phyloP scores from a whole-genome alignment of 2,329 filamentous ascomycete species.

The Ophiostoma piceae region DNA sequence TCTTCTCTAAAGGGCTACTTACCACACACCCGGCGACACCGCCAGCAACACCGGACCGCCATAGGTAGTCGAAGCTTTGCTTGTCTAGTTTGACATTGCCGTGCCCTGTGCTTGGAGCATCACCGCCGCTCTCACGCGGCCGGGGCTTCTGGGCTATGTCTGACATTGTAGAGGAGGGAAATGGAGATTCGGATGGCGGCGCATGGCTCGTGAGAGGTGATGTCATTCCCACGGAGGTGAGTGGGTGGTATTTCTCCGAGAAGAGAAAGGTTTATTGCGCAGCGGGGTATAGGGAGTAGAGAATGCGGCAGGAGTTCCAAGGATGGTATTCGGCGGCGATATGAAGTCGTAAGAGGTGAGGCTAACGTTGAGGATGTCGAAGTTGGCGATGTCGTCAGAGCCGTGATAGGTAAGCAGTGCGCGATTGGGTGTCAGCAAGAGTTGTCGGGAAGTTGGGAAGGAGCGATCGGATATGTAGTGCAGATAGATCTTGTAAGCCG shows the following conservation, averaged over 20 bases:
- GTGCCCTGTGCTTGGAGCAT: slow-evolving; percentile 36
- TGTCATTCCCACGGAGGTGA: slow-evolving; percentile 46
- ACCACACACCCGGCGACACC: slow-evolving; percentile 89
- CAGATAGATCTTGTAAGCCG: not conserved
- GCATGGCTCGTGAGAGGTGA: slow-evolving; percentile 53
- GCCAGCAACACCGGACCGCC: slow-evolving; percentile 78
- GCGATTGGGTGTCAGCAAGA: not conserved
- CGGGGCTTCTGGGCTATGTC: slow-evolving; percentile 42
- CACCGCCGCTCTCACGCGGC: slow-evolving; percentile 36
- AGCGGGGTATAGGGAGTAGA: not conserved
- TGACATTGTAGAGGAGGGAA: slow-evolving; percentile 43
- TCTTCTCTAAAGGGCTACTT: not conserved
- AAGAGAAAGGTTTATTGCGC: not conserved
- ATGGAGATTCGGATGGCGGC: slow-evolving; percentile 18
- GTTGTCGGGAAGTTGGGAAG: not conserved
- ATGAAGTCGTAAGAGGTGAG: not conserved
- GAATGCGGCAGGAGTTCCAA: not conserved
- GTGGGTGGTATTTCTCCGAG: not conserved
- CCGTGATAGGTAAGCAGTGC: not conserved
- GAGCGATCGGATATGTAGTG: slow-evolving; percentile 5
- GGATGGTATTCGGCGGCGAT: not conserved
- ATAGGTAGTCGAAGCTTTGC: slow-evolving; percentile 75
- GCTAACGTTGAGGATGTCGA: not conserved
- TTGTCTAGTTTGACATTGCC: slow-evolving; percentile 51
- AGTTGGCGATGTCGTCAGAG: not conserved